Conservation (phyloP, 2,329 filamentous ascomycete genomes). For the Leptosphaerulina australis region DNA sequence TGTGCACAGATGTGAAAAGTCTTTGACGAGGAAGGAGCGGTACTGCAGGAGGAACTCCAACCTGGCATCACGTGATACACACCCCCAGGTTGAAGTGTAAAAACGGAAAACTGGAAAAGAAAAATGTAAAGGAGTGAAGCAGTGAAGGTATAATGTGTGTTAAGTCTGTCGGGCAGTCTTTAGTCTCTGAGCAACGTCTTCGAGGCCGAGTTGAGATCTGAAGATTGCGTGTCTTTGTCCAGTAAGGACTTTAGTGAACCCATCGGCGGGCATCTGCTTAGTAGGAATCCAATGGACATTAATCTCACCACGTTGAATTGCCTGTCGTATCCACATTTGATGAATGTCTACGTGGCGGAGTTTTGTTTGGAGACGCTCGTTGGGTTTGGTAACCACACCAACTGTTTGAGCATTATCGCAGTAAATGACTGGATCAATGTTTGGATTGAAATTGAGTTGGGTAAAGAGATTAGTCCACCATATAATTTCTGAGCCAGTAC, state of each 20-base stretch:
- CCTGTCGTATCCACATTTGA: constrained; percentile 14
- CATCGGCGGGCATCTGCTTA: constrained; percentile 16
- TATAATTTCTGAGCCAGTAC: constrained; percentile 7
- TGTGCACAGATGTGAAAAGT: no score
- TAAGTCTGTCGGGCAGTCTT: no score
- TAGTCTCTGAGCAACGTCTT: no score
- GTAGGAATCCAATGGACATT: not conserved
- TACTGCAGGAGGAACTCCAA: no score
- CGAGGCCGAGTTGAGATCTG: no score
- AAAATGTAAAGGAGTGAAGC: no score
- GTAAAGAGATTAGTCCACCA: constrained; percentile 23
- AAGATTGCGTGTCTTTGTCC: no score
- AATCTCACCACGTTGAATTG: not conserved
- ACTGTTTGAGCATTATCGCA: constrained; percentile 22
- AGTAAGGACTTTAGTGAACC: constrained; percentile 19
- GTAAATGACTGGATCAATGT: not conserved
- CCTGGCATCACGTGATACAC: no score
- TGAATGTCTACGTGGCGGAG: constrained; percentile 13
- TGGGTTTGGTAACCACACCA: not conserved
- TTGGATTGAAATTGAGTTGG: constrained; percentile 14
- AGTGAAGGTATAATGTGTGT: no score
- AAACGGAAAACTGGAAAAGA: no score
- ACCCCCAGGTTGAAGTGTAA: no score
- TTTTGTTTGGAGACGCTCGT: constrained; percentile 12
- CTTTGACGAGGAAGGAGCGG: no score